Percentiles rank a stretch among this genome's conserved stretches.
These are phyloP conservation scores for Infundibulicybe gibba DNA, from an alignment of 768 basidiomycete species.

Conservation along the genomic window DNA sequence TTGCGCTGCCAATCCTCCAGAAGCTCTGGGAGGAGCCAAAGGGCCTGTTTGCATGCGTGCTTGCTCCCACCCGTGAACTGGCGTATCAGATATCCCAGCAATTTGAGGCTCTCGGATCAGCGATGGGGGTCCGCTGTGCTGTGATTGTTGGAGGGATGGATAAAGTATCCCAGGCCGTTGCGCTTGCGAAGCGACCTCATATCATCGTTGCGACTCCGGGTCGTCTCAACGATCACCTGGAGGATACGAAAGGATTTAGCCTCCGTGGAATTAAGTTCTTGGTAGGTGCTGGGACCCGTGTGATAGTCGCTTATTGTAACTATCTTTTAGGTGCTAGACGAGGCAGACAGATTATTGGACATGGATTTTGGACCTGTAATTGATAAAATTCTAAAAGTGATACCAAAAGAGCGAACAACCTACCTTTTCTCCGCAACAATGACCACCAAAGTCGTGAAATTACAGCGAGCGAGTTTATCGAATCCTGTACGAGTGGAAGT, in stretches of 20 bases:
- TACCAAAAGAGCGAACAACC: conserved; percentile 92
- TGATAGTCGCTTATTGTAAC: not conserved
- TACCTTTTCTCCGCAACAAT: conserved; percentile 98
- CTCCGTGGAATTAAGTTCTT: conserved; percentile 83
- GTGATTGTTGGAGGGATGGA: conserved; percentile 97
- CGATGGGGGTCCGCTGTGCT: conserved; percentile 88
- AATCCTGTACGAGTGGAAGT: conserved; percentile 96
- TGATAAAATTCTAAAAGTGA: conserved; percentile 93
- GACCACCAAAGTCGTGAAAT: conserved; percentile 96
- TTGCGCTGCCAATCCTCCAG: conserved; percentile 93
- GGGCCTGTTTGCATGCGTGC: conserved; percentile 87
- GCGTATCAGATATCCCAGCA: conserved; percentile 99
- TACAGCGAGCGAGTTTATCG: conserved; percentile 89
- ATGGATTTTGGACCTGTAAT: conserved; percentile 96
- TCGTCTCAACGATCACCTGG: conserved; percentile 87
- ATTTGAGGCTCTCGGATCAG: conserved; percentile 86
- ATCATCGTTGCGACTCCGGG: conserved; percentile 95
- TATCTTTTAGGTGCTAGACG: conserved; percentile 80
- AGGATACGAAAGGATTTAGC: conserved; percentile 96
- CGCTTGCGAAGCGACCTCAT: conserved; percentile 91
- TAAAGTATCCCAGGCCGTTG: conserved; percentile 85
- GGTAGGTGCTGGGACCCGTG: conserved; percentile 39
- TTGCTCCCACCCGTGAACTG: conserved; percentile 97
- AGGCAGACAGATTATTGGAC: conserved; percentile 93
- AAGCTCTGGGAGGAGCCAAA: conserved; percentile 95